These are phyloP conservation scores for Epichloe glyceriae DNA, from an alignment of 2,329 filamentous ascomycete genomes.

Conservation along the genomic window DNA sequence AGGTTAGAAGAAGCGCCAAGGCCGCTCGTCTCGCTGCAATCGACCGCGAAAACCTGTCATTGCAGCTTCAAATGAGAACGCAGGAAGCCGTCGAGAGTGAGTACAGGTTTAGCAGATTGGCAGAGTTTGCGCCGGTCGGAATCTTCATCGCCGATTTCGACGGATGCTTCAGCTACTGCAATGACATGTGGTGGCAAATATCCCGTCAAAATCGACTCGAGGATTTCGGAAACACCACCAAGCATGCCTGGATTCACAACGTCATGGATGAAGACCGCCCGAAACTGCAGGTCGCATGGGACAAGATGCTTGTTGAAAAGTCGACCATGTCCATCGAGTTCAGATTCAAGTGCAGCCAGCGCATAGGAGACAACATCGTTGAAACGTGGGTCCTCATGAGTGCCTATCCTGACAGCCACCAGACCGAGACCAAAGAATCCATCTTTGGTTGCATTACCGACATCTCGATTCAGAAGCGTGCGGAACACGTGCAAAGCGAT, in stretches of 20 bases:
- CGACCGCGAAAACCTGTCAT: constrained; percentile 4
- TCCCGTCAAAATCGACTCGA: constrained; percentile 49
- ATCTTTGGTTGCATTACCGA: constrained; percentile 73
- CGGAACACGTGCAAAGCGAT: constrained; percentile 40
- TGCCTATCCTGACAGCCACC: constrained; percentile 58
- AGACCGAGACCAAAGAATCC: constrained; percentile 51
- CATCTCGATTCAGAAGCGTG: constrained; percentile 74
- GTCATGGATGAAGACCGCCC: constrained; percentile 53
- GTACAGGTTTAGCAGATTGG: constrained; percentile 59
- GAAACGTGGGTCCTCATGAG: constrained; percentile 69
- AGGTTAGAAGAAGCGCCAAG: constrained; percentile 42
- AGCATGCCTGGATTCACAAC: constrained; percentile 52
- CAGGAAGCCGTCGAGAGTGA: constrained; percentile 6
- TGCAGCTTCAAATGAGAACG: constrained; percentile 5
- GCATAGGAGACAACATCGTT: constrained; percentile 42
- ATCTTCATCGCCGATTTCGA: constrained; percentile 65
- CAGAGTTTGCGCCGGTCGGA: constrained; percentile 69
- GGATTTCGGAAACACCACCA: constrained; percentile 34
- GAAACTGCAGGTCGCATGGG: constrained; percentile 47
- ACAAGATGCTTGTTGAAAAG: constrained; percentile 37
- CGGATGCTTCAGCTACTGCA: constrained; percentile 50
- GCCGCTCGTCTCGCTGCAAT: constrained; percentile 11
- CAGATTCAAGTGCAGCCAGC: constrained; percentile 56
- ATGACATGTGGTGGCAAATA: constrained; percentile 60
- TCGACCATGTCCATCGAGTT: constrained; percentile 57